Percentiles rank a stretch among this genome's conserved stretches.
Evolutionary conservation across 129 eudicot genomes (phyloP).

Genomic region (Apium graveolens): DNA sequence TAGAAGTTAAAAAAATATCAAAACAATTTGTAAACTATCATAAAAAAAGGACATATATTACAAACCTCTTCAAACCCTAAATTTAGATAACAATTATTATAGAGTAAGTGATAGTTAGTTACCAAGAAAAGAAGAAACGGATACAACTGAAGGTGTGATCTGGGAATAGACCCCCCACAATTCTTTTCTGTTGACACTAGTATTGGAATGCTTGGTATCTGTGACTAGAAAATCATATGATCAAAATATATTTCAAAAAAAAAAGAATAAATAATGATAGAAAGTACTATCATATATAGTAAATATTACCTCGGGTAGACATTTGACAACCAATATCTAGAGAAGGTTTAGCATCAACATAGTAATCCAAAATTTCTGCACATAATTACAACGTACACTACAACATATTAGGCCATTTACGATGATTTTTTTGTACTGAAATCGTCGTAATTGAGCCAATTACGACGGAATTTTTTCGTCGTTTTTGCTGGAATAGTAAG

Average conservation of each 20-base stretch:
- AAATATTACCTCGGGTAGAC: not conserved
- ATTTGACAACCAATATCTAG: not conserved
- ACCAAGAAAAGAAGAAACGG: not conserved
- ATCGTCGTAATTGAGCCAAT: too few species aligned
- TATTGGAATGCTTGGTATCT: not conserved
- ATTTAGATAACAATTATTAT: not conserved
- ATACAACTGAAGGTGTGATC: not conserved
- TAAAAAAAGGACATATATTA: too few species aligned
- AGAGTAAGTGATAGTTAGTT: not conserved
- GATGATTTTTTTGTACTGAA: too few species aligned
- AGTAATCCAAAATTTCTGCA: not conserved
- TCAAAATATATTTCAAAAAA: too few species aligned
- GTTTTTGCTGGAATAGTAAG: too few species aligned
- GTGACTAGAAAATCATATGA: too few species aligned
- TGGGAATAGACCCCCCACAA: not conserved
- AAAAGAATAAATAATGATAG: not conserved
- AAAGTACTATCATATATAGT: too few species aligned
- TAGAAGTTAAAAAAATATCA: too few species aligned
- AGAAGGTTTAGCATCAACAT: not conserved
- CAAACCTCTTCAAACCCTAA: too few species aligned
- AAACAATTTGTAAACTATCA: too few species aligned
- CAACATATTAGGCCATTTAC: too few species aligned
- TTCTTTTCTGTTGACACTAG: not conserved
- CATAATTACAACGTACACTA: not conserved
- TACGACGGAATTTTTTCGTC: too few species aligned